These are phyloP conservation scores for Candida nitratophila DNA, from an alignment of 805 yeast species.

Conservation along the genomic window DNA sequence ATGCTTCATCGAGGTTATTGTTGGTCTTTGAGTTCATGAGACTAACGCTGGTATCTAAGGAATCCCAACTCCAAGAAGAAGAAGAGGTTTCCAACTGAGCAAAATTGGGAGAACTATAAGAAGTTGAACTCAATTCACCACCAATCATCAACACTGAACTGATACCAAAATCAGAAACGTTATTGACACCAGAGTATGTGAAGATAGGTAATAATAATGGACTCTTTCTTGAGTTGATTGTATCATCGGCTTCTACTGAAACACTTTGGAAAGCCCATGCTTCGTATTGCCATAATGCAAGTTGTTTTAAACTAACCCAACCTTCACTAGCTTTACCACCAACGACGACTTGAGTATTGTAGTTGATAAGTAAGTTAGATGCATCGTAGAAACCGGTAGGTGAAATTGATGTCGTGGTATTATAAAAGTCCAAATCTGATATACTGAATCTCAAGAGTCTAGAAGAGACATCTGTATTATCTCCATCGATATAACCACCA, in stretches of 20 bases:
- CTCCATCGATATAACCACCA: slow-evolving; percentile 36
- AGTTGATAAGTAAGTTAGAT: slow-evolving; percentile 32
- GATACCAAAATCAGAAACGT: slow-evolving; percentile 26
- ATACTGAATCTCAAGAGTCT: slow-evolving; percentile 41
- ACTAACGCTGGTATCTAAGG: slow-evolving; percentile 20
- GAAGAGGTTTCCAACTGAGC: slow-evolving; percentile 31
- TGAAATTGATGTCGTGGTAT: slow-evolving; percentile 40
- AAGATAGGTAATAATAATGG: slow-evolving; percentile 54
- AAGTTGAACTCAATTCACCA: slow-evolving; percentile 38
- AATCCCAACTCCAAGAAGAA: slow-evolving; percentile 38
- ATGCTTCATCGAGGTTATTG: slow-evolving; percentile 9
- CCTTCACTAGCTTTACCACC: slow-evolving; percentile 62
- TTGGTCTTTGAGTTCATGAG: slow-evolving; percentile 17
- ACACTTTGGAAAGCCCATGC: slow-evolving; percentile 58
- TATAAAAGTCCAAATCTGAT: slow-evolving; percentile 22
- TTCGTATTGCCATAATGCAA: slow-evolving; percentile 64
- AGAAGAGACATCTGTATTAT: slow-evolving; percentile 23
- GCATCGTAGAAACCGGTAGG: slow-evolving; percentile 55
- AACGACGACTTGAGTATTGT: slow-evolving; percentile 43
- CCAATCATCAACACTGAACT: slow-evolving; percentile 50
- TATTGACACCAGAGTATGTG: slow-evolving; percentile 10
- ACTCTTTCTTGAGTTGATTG: slow-evolving; percentile 45
- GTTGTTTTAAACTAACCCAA: slow-evolving; percentile 68
- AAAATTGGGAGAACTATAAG: slow-evolving; percentile 33
- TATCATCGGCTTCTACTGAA: slow-evolving; percentile 21